Base-by-base conservation (phyloP, 2,329 filamentous ascomycete species). In the Exophiala lecanii-corni region DNA sequence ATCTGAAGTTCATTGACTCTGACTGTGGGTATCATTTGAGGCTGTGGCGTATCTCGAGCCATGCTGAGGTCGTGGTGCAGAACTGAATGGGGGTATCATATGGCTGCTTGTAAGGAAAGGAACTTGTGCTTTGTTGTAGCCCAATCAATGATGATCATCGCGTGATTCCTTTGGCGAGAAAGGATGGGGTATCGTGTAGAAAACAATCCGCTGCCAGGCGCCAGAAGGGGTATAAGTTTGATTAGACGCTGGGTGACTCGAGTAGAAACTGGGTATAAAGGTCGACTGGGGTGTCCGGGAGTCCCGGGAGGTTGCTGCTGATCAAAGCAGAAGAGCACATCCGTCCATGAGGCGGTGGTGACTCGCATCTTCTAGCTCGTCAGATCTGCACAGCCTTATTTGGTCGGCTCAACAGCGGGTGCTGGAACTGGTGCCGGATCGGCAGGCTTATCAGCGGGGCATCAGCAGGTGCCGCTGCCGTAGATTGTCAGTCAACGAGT, bases 391-490 rank as follows among this genome's bases (percentile, higher is more conserved):
- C n/a, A n/a, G n/a, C n/a, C n/a, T 36, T 51, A 45, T 28, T 45
- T 49, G 13, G 45, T 33, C 31, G 47, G 43, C 35, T 39, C 26
- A 26, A 20, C 35, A 12, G 36, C 43, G 13, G 50, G 41, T 15
- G 43, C 37, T 13, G 45, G 33, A 13, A 34, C 47, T 18, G 52
- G 47, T 19, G 38, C 43, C 25, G 53, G 49, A 34, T 45, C 45
- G 20, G 51, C 51, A 19, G 45, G 45, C 15, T 39, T 47, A 32
- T 45, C 35, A 19, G 31, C 32, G 28, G 42, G 17, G 44, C 30
- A 9, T 41, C 46, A 20, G 40, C 44, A 12, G 46, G 49, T 16
- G 47, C 49, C 36, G 49, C 38, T 44, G 41, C 53, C 53, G 40
- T 16, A 23, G n/a, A 23, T 19, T 17, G 6, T n/a, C n/a, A n/a